Percentiles rank a stretch among this genome's conserved stretches.
Conservation (phyloP, 192 early-diverging fungal species). For the Spizellomyces sp. region DNA sequence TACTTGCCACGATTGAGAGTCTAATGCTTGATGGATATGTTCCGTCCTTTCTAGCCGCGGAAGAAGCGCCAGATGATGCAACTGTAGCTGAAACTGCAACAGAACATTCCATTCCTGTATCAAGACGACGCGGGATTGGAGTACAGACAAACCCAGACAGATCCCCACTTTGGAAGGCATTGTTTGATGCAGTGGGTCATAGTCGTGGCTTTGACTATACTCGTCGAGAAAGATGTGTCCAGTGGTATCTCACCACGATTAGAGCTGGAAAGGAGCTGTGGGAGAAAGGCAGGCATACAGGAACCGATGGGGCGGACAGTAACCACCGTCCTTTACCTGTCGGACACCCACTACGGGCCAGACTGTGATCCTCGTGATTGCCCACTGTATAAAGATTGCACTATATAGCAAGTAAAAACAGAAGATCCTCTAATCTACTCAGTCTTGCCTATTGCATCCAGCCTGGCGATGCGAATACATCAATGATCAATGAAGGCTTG, state of each 20-base stretch:
- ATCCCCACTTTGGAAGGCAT: slow-evolving; percentile 22
- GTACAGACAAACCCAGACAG: slow-evolving; percentile 15
- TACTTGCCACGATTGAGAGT: slow-evolving; percentile 14
- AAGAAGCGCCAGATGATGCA: slow-evolving; percentile 12
- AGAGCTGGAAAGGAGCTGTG: too few relatives aligned
- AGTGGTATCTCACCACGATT: slow-evolving; percentile 21
- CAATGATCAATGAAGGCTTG: slow-evolving; percentile 14
- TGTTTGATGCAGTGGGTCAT: slow-evolving; percentile 26
- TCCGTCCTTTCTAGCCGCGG: background rate
- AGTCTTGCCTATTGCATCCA: slow-evolving; percentile 58
- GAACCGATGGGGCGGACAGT: too few relatives aligned
- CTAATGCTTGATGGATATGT: slow-evolving; percentile 20
- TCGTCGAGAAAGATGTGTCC: slow-evolving; percentile 18
- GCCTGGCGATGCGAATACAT: background rate
- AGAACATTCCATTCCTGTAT: background rate
- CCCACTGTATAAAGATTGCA: too few relatives aligned
- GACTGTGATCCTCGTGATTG: too few relatives aligned
- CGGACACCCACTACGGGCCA: too few relatives aligned
- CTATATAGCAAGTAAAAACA: too few relatives aligned
- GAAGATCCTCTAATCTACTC: slow-evolving; percentile 13
- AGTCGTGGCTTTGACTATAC: slow-evolving; percentile 30
- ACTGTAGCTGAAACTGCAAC: background rate
- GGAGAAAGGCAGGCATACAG: too few relatives aligned
- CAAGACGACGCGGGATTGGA: background rate
- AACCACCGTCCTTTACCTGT: too few relatives aligned